These are phyloP conservation scores for Solanum lycopersicoides DNA, from an alignment of 257 asterid species.

Conservation along the genomic window DNA sequence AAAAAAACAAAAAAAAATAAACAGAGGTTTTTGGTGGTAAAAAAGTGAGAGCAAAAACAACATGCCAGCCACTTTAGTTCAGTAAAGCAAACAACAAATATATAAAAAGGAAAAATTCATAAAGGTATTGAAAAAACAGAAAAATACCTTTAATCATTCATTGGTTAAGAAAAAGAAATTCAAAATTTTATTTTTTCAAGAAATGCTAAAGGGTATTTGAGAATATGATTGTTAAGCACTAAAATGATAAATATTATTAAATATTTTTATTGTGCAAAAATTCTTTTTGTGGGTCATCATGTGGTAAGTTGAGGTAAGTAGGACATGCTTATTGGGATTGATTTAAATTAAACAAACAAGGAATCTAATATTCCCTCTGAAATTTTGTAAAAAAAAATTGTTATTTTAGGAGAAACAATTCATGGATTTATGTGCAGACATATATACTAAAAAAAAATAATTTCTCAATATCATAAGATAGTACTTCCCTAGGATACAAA, in stretches of 20 bases:
- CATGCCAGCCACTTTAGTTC: slow-evolving; percentile 52
- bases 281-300: slow-evolving; percentile 2
- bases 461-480: background rate
- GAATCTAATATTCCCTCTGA: slow-evolving; percentile 39
- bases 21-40: slow-evolving; percentile 23
- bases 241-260: background rate
- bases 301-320: slow-evolving; percentile 1
- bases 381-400: slow-evolving; percentile 7
- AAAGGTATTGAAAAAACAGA: slow-evolving; percentile 16
- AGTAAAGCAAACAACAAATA: slow-evolving; percentile 46
- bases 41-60: slow-evolving; percentile 30
- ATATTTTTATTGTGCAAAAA: background rate
- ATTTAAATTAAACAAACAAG: slow-evolving; percentile 12
- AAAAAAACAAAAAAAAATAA: background rate
- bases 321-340: slow-evolving; percentile 61
- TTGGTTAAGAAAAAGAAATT: too few relatives aligned
- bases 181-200: background rate
- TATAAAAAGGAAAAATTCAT: slow-evolving; percentile 7
- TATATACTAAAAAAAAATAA: background rate
- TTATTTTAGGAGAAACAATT: background rate
- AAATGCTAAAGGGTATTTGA: slow-evolving; percentile 16
- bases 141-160: slow-evolving; percentile 42
- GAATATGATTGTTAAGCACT: slow-evolving; percentile 32
- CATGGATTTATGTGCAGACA: background rate
- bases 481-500: background rate